Base-by-base conservation (phyloP, 345 rosid genomes). In the Aquilaria sinensis region DNA sequence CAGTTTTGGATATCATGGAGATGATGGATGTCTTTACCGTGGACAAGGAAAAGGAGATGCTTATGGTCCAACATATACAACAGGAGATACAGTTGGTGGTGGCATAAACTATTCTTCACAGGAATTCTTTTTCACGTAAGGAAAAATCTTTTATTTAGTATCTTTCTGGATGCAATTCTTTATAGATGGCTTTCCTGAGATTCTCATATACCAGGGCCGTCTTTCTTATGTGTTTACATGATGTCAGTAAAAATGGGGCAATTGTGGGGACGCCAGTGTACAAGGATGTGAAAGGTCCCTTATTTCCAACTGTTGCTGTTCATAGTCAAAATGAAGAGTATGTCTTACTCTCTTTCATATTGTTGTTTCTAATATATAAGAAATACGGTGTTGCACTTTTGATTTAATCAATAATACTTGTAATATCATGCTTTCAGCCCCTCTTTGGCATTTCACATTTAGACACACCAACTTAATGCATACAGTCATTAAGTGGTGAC, bases 291-390 rank as follows among this genome's bases (percentile, higher is more conserved):
- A 85, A 78, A 68, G 85, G 89, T 66, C 77, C 86, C 66, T 74
- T 90, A 55, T 87, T 82, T 73, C 99, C 99, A 51, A 94, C 99
- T 8, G 69, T 88, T 81, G 84, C 93, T 72, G 96, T 94, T 75
- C 93, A 94, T 72, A 94, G 97, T 82, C 97, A 77, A 77, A 83
- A 88, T 58, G 96, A 94, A 77, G 99, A 94, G 97, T 94, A 90
- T 68, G 96, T 72, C 53, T 53, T 64, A 48, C 41, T 59, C 71
- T 61, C 66, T 55, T 15, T 67, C 10, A 29, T 31, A 11, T 45
- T 45, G 12, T 53, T 53, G 43, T 37, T 37, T 37, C 43, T 37
- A 37, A 37, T 37, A 9, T 5, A 9, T 5, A 37, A 37, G 43
- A 9, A 37, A 37, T 37, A 37, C 8, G 43, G 43, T 37, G 7